Evolutionary conservation across 352 stramenopile species (phyloP).

Genomic region (Halophytophthora polymorphica): DNA sequence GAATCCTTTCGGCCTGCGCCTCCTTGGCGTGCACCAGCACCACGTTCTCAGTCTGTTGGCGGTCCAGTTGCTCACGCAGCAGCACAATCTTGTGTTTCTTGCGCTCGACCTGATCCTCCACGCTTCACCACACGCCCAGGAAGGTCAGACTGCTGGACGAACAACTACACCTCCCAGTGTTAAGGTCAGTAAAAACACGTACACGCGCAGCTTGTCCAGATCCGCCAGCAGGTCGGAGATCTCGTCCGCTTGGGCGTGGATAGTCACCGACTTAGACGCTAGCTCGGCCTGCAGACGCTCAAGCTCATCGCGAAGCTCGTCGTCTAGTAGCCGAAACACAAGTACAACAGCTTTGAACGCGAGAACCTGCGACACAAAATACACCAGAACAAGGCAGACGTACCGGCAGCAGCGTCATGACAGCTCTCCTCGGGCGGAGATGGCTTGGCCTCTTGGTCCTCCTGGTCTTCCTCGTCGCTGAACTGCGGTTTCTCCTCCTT

Average conservation of each 20-base stretch:
- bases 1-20: constrained; percentile 30
- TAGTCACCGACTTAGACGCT: constrained; percentile 46
- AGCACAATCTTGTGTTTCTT: constrained; percentile 36
- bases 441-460: constrained; percentile 30
- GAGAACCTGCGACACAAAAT: not conserved
- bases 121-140: constrained; percentile 9
- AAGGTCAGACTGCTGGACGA: not conserved
- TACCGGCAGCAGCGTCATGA: constrained; percentile 7
- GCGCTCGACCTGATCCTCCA: constrained; percentile 31
- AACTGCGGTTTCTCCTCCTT: constrained; percentile 34
- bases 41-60: constrained; percentile 48
- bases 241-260: constrained; percentile 60
- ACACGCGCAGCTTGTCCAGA: constrained; percentile 50
- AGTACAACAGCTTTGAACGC: not conserved
- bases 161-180: not conserved
- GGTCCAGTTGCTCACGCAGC: constrained; percentile 39
- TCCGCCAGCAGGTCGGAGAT: constrained; percentile 55
- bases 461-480: constrained; percentile 28
- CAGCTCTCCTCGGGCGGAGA: constrained; percentile 3
- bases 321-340: constrained; percentile 15
- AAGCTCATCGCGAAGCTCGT: constrained; percentile 49
- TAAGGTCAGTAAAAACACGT: constrained; percentile 1
- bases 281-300: constrained; percentile 55
- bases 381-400: not conserved
- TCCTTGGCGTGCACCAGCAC: constrained; percentile 56